Conservation (phyloP, 352 stramenopile genomes). For the Pythium chondricola region DNA sequence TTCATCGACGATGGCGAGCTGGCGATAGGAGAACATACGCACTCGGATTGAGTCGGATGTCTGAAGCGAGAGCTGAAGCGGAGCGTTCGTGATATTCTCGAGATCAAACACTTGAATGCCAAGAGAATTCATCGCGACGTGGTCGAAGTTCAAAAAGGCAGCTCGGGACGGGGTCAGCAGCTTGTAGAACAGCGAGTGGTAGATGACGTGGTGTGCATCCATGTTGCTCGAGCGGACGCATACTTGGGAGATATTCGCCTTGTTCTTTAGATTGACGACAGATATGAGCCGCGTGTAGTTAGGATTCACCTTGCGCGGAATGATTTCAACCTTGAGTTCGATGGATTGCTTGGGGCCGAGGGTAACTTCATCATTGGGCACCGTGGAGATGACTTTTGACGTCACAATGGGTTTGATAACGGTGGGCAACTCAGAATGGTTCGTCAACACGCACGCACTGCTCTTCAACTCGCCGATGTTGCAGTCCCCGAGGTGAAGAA, state of each 20-base stretch:
- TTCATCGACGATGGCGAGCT: conserved; percentile 4
- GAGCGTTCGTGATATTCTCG: conserved; percentile 84
- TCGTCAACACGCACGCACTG: conserved; percentile 83
- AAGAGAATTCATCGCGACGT: conserved; percentile 78
- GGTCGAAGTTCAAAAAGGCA: conserved; percentile 85
- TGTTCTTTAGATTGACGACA: conserved; percentile 86
- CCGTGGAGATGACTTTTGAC: conserved; percentile 86
- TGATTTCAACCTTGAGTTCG: conserved; percentile 87
- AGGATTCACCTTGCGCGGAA: conserved; percentile 84
- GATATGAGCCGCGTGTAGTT: conserved; percentile 87
- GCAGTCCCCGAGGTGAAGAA: conserved; percentile 82
- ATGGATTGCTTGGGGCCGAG: conserved; percentile 83
- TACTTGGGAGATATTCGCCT: conserved; percentile 78
- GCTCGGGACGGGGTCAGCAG: conserved; percentile 78
- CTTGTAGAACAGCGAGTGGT: conserved; percentile 89
- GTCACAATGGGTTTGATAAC: conserved; percentile 83
- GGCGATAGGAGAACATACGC: conserved; percentile 61
- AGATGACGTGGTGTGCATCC: conserved; percentile 88
- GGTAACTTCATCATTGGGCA: conserved; percentile 84
- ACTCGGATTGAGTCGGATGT: conserved; percentile 69
- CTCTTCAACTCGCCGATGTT: conserved; percentile 88
- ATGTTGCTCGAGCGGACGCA: conserved; percentile 89
- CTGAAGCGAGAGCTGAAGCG: conserved; percentile 72
- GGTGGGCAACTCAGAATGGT: conserved; percentile 84
- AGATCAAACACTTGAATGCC: conserved; percentile 86